phyloP scores from a whole-genome alignment of 768 basidiomycete genomes.

The Pleurotus citrinopileatus region DNA sequence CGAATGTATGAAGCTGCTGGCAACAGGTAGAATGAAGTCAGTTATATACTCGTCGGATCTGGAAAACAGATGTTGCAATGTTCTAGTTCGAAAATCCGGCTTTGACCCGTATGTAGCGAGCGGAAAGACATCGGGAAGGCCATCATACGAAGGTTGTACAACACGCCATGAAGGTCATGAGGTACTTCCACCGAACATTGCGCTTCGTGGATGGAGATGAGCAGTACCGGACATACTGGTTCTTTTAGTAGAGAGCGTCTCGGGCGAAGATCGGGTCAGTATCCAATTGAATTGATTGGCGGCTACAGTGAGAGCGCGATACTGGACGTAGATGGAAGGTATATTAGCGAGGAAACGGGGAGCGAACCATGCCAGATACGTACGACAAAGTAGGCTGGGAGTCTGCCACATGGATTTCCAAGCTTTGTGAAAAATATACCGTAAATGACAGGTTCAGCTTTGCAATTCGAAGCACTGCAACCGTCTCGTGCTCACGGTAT shows the following conservation, averaged over 20 bases:
- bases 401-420: neutral
- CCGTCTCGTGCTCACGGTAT: constrained; percentile 2
- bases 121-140: constrained; percentile 26
- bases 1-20: constrained; percentile 14
- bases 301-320: neutral
- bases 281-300: constrained; percentile 1
- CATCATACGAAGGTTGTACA: neutral
- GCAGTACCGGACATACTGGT: neutral
- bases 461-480: neutral
- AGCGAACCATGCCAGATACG: no score
- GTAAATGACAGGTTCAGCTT: neutral
- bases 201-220: neutral
- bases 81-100: constrained; percentile 29
- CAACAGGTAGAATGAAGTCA: neutral
- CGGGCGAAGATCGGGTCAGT: constrained; percentile 7
- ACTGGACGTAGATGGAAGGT: neutral
- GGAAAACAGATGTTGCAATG: constrained; percentile 8
- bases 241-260: neutral
- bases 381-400: neutral
- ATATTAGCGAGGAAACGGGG: neutral
- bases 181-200: constrained; percentile 9
- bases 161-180: neutral
- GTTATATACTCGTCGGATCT: constrained; percentile 20
- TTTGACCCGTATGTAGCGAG: constrained; percentile 27
- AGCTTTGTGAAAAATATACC: neutral